These are phyloP conservation scores for Curvularia spicifera DNA, from an alignment of 2,329 filamentous ascomycete species.

Conservation along the genomic window DNA sequence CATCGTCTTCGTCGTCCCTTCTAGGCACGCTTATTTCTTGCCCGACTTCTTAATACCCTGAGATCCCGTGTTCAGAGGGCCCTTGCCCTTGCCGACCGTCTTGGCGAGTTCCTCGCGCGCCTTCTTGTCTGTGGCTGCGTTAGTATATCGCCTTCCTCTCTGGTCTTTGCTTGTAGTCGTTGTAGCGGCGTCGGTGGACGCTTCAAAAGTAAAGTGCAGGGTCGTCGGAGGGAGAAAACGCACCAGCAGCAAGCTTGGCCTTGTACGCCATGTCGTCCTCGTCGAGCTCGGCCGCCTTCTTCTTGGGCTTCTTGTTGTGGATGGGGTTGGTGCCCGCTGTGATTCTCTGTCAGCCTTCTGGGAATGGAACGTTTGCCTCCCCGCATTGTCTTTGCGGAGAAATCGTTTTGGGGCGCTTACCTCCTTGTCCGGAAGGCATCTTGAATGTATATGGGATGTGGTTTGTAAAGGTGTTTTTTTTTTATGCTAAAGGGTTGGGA, in stretches of 20 bases:
- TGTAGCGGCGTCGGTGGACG: neutral
- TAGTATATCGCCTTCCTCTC: neutral
- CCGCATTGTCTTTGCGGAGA: constrained; percentile 1
- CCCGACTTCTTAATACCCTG: constrained; percentile 98
- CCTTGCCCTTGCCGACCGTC: constrained; percentile 78
- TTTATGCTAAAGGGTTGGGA: constrained; percentile 11
- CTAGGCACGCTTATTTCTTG: constrained; percentile 71
- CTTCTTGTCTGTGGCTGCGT: constrained; percentile 62
- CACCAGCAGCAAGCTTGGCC: constrained; percentile 85
- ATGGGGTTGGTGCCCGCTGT: constrained; percentile 61
- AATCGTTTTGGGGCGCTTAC: constrained; percentile 40
- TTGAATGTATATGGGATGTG: constrained; percentile 27
- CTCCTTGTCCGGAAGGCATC: constrained; percentile 60
- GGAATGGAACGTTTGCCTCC: neutral
- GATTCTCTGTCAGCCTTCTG: constrained; percentile 29
- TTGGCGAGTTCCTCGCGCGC: constrained; percentile 69
- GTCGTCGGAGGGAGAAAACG: constrained; percentile 35
- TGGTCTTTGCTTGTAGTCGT: neutral
- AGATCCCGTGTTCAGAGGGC: constrained; percentile 80
- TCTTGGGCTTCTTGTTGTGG: constrained; percentile 80
- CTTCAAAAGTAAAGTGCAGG: neutral
- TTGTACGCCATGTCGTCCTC: constrained; percentile 85
- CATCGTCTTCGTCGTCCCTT: constrained; percentile 14
- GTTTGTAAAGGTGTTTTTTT: neutral
- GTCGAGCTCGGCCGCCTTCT: constrained; percentile 77